Conservation (phyloP, 371 early-diverging fungal genomes). For the Paraphysoderma sedebokerense region DNA sequence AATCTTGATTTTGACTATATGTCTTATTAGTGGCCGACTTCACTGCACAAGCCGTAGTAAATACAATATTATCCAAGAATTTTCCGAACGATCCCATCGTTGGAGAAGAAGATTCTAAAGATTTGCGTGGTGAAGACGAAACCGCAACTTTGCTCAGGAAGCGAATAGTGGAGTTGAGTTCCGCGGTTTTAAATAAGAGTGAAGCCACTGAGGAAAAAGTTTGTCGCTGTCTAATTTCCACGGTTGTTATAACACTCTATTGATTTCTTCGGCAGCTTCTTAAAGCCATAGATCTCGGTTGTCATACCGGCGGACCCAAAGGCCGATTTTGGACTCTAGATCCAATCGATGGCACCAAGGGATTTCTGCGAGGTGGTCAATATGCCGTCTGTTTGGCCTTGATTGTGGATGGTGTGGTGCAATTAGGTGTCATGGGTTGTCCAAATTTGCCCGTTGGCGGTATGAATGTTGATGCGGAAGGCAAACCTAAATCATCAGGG, state of each 20-base stretch:
- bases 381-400: slow-evolving; percentile 91
- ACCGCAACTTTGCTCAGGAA: slow-evolving; percentile 57
- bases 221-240: background rate
- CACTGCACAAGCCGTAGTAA: slow-evolving; percentile 90
- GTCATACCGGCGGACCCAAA: slow-evolving; percentile 53
- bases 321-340: slow-evolving; percentile 92
- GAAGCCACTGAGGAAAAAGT: background rate
- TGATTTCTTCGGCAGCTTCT: slow-evolving; percentile 31
- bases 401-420: slow-evolving; percentile 70
- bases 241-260: background rate
- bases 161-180: background rate
- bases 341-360: slow-evolving; percentile 89
- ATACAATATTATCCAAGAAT: slow-evolving; percentile 41
- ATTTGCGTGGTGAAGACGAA: slow-evolving; percentile 48
- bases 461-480: slow-evolving; percentile 36
- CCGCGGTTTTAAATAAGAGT: background rate
- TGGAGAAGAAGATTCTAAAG: slow-evolving; percentile 84
- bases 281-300: slow-evolving; percentile 77
- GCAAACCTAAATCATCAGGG: too few relatives aligned
- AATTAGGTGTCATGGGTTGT: slow-evolving; percentile 83
- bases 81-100: slow-evolving; percentile 81
- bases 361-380: slow-evolving; percentile 92
- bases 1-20: background rate
- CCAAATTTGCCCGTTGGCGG: slow-evolving; percentile 73
- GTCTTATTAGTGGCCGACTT: slow-evolving; percentile 69